Evolutionary conservation across 768 basidiomycete genomes (phyloP).

Genomic region (Boletus rex-veris): DNA sequence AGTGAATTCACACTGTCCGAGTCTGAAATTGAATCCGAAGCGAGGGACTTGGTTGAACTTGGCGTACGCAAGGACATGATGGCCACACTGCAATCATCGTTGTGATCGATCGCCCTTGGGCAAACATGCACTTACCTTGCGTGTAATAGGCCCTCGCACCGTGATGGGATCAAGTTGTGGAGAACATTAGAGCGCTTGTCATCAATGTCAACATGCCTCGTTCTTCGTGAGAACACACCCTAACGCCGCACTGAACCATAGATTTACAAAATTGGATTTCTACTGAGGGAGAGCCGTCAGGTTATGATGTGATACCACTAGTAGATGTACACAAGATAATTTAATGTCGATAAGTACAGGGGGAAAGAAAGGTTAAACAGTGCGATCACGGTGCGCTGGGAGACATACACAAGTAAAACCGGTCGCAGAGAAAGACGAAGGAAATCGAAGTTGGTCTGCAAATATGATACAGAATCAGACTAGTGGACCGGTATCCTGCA

Average conservation of each 20-base stretch:
- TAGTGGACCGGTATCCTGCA: neutral
- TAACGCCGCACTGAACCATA: neutral
- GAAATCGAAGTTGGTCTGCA: neutral
- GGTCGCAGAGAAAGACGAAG: too few relatives aligned
- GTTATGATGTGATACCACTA: too few relatives aligned
- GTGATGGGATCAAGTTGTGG: slow-evolving; percentile 3
- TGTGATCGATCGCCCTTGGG: neutral
- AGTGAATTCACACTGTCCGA: slow-evolving; percentile 41
- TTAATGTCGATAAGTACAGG: too few relatives aligned
- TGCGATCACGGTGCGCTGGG: too few relatives aligned
- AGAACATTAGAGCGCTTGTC: neutral
- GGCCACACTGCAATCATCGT: neutral
- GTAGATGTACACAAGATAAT: too few relatives aligned
- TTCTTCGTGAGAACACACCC: slow-evolving; percentile 21
- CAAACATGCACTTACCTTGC: slow-evolving; percentile 6
- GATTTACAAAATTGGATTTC: neutral
- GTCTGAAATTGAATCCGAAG: slow-evolving; percentile 11
- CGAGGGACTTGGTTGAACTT: neutral
- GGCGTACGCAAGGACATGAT: slow-evolving; percentile 11
- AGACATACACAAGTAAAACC: too few relatives aligned
- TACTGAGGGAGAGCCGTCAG: too few relatives aligned
- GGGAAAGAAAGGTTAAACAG: too few relatives aligned
- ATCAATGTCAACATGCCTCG: neutral
- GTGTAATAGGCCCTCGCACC: neutral
- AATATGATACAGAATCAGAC: neutral